phyloP scores from a whole-genome alignment of 805 yeast genomes.

The Metschnikowia sp. region DNA sequence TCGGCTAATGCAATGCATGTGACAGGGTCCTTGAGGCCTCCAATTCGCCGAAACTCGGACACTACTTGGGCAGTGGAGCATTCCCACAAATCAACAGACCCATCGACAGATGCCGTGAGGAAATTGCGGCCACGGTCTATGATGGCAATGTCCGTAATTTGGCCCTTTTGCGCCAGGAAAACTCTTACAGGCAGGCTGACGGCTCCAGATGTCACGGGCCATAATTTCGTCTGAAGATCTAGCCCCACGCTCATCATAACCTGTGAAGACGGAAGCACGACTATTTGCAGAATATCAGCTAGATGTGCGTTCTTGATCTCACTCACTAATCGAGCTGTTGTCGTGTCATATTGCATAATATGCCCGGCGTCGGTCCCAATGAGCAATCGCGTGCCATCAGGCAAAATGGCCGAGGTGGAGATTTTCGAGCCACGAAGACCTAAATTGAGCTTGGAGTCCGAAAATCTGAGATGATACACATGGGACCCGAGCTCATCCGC shows the following conservation, averaged over 20 bases:
- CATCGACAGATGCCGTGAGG: constrained; percentile 52
- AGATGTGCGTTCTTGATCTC: constrained; percentile 44
- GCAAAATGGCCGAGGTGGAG: constrained; percentile 7
- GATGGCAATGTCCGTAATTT: constrained; percentile 47
- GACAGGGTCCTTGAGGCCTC: constrained; percentile 19
- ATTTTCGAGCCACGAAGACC: neutral
- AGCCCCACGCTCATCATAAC: constrained; percentile 58
- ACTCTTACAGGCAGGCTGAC: constrained; percentile 28
- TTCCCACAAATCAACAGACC: constrained; percentile 64
- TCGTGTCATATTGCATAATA: constrained; percentile 6
- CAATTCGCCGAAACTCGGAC: constrained; percentile 28
- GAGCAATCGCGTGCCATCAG: constrained; percentile 4
- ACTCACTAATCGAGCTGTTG: neutral
- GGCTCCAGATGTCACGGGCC: constrained; percentile 43
- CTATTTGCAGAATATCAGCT: constrained; percentile 40
- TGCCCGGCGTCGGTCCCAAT: constrained; percentile 11
- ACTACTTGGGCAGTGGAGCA: constrained; percentile 53
- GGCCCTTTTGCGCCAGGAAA: constrained; percentile 46
- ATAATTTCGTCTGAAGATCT: constrained; percentile 58
- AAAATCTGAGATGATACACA: constrained; percentile 4
- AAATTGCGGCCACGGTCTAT: constrained; percentile 69
- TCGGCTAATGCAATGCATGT: constrained; percentile 13
- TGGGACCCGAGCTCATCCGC: neutral
- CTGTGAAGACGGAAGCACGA: constrained; percentile 61
- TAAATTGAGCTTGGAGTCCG: constrained; percentile 2